These are phyloP conservation scores for Actinidia arguta DNA, from an alignment of 179 eudicot genomes.

Conservation along the genomic window DNA sequence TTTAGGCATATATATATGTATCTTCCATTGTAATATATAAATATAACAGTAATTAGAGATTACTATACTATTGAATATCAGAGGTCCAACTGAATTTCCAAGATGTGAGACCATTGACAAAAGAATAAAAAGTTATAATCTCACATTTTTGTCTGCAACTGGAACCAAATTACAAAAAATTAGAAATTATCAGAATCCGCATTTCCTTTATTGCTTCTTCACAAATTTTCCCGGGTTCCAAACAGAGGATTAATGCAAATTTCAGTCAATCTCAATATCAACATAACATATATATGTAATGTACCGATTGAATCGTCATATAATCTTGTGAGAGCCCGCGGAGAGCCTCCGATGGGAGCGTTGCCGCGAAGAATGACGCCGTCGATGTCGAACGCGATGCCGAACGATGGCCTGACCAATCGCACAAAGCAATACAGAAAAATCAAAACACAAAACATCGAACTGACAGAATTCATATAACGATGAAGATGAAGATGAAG, in stretches of 20 bases:
- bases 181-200: background rate
- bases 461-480: background rate
- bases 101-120: background rate
- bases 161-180: background rate
- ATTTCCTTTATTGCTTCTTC: background rate
- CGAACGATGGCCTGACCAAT: conserved; percentile 49
- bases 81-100: background rate
- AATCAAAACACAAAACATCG: background rate
- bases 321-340: conserved; percentile 50
- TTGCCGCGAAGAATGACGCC: conserved; percentile 73
- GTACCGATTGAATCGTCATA: conserved; percentile 39
- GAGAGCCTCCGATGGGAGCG: conserved; percentile 65
- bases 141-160: background rate
- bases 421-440: background rate
- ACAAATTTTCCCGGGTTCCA: background rate
- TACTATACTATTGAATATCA: background rate
- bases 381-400: conserved; percentile 77
- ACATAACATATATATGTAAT: background rate
- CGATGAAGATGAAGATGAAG: background rate
- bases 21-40: background rate
- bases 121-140: background rate
- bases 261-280: background rate
- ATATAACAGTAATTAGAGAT: background rate
- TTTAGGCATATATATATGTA: background rate
- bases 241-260: background rate